Evolutionary conservation across 495 filamentous ascomycete genomes (phyloP).

Genomic region (Podospora pseudoanserina): DNA sequence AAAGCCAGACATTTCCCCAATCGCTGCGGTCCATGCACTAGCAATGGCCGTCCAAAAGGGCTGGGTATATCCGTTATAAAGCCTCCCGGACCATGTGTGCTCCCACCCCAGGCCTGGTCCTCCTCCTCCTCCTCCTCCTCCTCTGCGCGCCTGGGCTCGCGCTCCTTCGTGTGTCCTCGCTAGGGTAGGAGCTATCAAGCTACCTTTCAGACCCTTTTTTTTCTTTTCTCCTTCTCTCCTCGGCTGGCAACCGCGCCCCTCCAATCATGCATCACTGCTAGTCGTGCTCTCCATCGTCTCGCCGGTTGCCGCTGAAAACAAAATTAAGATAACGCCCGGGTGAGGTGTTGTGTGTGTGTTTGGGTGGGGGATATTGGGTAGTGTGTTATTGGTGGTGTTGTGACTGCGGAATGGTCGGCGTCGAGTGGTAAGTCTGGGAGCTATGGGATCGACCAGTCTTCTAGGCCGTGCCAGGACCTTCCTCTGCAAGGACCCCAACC

Average conservation of each 20-base stretch:
- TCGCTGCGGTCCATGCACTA: conserved; percentile 30
- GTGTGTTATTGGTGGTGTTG: neutral
- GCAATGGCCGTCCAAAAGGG: conserved; percentile 25
- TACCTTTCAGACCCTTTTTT: conserved; percentile 44
- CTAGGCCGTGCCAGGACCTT: no score
- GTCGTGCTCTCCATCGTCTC: conserved; percentile 32
- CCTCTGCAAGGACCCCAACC: no score
- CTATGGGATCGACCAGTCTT: no score
- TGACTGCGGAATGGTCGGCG: neutral
- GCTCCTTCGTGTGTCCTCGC: conserved; percentile 6
- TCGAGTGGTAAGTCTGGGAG: no score
- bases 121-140: neutral
- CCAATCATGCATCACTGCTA: conserved; percentile 26
- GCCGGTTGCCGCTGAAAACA: conserved; percentile 35
- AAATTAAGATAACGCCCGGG: conserved; percentile 39
- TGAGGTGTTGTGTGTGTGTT: conserved; percentile 21
- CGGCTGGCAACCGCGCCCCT: conserved; percentile 13
- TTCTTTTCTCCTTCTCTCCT: conserved; percentile 7
- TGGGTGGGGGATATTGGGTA: conserved; percentile 5
- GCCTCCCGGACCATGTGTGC: neutral
- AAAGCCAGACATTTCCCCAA: conserved; percentile 5
- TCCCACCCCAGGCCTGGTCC: conserved; percentile 4
- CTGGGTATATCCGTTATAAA: conserved; percentile 13
- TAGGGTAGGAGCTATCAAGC: conserved; percentile 53
- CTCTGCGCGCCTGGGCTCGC: conserved; percentile 20